phyloP scores from a whole-genome alignment of 352 stramenopile genomes.

The Phytophthora tubulina region DNA sequence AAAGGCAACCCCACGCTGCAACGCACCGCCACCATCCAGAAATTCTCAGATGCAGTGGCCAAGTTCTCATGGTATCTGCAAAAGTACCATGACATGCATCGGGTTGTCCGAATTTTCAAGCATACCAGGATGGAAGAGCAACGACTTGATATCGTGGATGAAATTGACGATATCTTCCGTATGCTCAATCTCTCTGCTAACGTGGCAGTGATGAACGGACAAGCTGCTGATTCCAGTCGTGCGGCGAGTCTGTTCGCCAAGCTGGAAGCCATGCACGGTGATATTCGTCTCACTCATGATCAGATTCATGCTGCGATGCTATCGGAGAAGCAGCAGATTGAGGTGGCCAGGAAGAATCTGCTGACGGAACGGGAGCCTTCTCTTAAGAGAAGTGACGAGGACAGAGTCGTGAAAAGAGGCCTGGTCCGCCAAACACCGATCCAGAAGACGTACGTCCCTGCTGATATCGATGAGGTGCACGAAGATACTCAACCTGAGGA shows the following conservation, averaged over 20 bases:
- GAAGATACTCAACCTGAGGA: too few relatives aligned
- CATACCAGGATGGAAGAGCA: slow-evolving; percentile 37
- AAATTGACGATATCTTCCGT: slow-evolving; percentile 46
- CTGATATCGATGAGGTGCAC: too few relatives aligned
- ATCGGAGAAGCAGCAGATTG: slow-evolving; percentile 1
- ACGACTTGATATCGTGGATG: slow-evolving; percentile 30
- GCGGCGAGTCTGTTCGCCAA: slow-evolving; percentile 20
- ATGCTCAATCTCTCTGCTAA: slow-evolving; percentile 36
- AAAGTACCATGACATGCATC: slow-evolving; percentile 34
- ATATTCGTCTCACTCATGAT: slow-evolving; percentile 24
- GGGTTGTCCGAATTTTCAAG: slow-evolving; percentile 29
- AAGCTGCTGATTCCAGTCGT: slow-evolving; percentile 5
- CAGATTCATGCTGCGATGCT: slow-evolving; percentile 24
- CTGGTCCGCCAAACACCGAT: too few relatives aligned
- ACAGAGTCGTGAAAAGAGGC: too few relatives aligned
- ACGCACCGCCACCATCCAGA: slow-evolving; percentile 16
- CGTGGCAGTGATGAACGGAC: slow-evolving; percentile 28
- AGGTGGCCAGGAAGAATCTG: too few relatives aligned
- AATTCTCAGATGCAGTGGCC: slow-evolving; percentile 11
- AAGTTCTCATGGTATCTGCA: slow-evolving; percentile 29
- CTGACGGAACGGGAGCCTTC: neutral
- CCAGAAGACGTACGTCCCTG: too few relatives aligned
- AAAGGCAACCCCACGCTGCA: slow-evolving; percentile 15
- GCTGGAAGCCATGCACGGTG: slow-evolving; percentile 20
- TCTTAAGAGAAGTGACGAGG: neutral